Base-by-base conservation (phyloP, 2,329 filamentous ascomycete species). In the Teratosphaeria destructans region DNA sequence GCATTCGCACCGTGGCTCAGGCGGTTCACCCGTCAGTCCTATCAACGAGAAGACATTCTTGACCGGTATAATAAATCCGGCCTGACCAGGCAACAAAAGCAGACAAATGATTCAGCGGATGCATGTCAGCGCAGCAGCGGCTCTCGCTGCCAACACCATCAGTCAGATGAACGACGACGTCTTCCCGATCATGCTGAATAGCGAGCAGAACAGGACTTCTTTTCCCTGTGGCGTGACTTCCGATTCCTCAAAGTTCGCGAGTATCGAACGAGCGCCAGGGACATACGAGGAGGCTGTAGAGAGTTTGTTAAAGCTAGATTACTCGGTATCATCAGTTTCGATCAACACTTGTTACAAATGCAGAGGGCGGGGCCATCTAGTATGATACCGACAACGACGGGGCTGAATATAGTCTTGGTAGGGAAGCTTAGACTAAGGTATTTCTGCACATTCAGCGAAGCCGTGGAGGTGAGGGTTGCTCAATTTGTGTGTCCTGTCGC, bases 171-270 rank as follows among this genome's bases (percentile, higher is more conserved):
- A 88, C 0, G 81, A 83, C 7, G 81, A 84, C 0, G 85, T 85
- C 72, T 88, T 88, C 53, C 85, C 85, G 32, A 87, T 81, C 65
- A 88, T 86, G 62, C 81, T 84, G 72, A 88, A 88, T 1, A 88
- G 72, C 54, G 79, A 82, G 77, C 88, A 89, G 76, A 88, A 88
- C 11, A 88, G 74, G 65, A 87, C 87, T 64, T 88, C 86, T 66
- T 87, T 84, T 43, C 85, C 85, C 5, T 83, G 77, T 0, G 85
- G 85, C 0, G 85, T 87, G 2, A 88, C 84, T 65, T 87, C 85
- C 2, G 81, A 83, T 23, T 23, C 64, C 88, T 88, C 80, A 88
- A 85, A 66, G 85, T 87, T 68, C 88, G 85, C 0, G 80, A 83
- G 71, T 88, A 88, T 23, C 23, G 23, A 23, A 23, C 55, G 82